Base-by-base conservation (phyloP, 805 yeast species). In the Hanseniaspora nectarophila region DNA sequence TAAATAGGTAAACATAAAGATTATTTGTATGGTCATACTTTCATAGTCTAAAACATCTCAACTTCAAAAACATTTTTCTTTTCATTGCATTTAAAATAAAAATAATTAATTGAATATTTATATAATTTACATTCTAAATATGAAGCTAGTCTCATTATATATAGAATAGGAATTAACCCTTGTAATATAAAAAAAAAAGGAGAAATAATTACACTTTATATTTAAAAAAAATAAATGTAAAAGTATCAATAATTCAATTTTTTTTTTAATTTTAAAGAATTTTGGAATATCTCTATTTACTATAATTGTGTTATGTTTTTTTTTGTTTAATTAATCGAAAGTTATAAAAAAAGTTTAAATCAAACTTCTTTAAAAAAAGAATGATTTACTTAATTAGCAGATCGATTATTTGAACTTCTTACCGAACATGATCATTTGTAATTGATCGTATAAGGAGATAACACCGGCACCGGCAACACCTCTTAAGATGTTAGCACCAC, bases 401-500 rank as follows among this genome's bases (percentile, higher is more conserved):
- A 21, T 20, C 18, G 40, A 15, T 71, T 74, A 77, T 76, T 81
- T 74, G 81, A 86, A 88, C 76, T 87, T 86, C 86, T 88, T 87
- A 75, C 97, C 97, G 75, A 88, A 87, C 66, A 89, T 55, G 80
- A 88, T 81, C 76, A 88, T 74, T 78, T 88, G 96, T 73, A 88
- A 78, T 78, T 88, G 95, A 75, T 89, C 97, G 80, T 89, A 88
- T 80, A 89, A 69, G 78, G 97, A 88, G 74, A 88, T 86, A 67
- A 89, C 97, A 85, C 95, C 95, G 70, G 97, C 97, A 82, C 95
- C 95, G 74, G 97, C 97, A 71, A 88, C 95, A 86, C 96, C 96
- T 84, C 97, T 88, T 75, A 88, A 81, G 81, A 88, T 88, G 92
- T 88, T 88, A 74, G 97, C 96, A 82, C 90, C 95, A 76, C 95